phyloP scores from a whole-genome alignment of 768 basidiomycete species.

The Boletales sp. region DNA sequence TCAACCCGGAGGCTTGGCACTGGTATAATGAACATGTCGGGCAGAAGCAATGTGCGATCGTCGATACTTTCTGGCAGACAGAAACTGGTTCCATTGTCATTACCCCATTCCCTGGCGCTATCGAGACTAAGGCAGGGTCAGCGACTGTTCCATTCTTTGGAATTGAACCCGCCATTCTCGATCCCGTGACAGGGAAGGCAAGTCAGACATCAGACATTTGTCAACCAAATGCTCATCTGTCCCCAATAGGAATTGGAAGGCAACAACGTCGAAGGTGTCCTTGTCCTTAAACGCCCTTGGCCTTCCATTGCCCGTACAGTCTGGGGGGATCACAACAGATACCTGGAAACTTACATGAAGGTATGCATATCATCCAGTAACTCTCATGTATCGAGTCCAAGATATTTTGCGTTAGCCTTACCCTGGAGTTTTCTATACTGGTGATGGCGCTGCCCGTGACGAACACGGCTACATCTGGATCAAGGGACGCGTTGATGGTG shows the following conservation, averaged over 20 bases:
- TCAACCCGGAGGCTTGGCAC: constrained; percentile 98
- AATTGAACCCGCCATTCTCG: constrained; percentile 83
- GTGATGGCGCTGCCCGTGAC: constrained; percentile 93
- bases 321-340: constrained; percentile 87
- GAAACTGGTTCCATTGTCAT: constrained; percentile 96
- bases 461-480: constrained; percentile 99
- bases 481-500: constrained; percentile 93
- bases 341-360: constrained; percentile 74
- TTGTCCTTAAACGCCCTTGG: constrained; percentile 86
- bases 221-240: not conserved
- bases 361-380: constrained; percentile 16
- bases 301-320: constrained; percentile 93
- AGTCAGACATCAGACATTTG: constrained; percentile 5
- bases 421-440: constrained; percentile 93
- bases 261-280: constrained; percentile 85
- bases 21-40: constrained; percentile 99
- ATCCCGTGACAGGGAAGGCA: constrained; percentile 73
- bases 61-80: constrained; percentile 97
- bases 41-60: constrained; percentile 81
- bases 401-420: constrained; percentile 49
- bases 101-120: constrained; percentile 93
- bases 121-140: constrained; percentile 92
- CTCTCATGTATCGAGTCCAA: constrained; percentile 38
- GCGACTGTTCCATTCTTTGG: constrained; percentile 99
- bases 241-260: constrained; percentile 58